Conservation (phyloP, 345 rosid genomes). For the Syzygium jambos region DNA sequence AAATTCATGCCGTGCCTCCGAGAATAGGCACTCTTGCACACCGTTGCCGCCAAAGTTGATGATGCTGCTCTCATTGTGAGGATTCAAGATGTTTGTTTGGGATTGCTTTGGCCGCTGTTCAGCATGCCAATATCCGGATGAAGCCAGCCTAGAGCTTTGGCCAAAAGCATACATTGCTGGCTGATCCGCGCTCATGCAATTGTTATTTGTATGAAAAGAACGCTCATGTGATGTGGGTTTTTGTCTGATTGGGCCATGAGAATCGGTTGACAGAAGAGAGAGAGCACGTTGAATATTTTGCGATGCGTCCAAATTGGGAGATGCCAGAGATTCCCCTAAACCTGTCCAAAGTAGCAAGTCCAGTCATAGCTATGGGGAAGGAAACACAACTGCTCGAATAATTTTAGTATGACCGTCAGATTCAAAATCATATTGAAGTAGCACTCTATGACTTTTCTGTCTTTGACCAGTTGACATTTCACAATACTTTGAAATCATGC, state of each 20-base stretch:
- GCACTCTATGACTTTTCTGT: not conserved
- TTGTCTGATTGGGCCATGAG: conserved; percentile 45
- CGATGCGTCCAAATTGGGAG: conserved; percentile 41
- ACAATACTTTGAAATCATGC: not conserved
- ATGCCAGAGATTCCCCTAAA: conserved; percentile 41
- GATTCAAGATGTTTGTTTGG: not conserved
- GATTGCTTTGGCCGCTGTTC: conserved; percentile 4
- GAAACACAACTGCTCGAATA: not conserved
- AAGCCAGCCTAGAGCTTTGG: not conserved
- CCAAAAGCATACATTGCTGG: not conserved
- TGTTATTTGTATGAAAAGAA: not conserved
- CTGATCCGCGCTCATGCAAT: conserved; percentile 1
- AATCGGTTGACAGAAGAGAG: conserved; percentile 99
- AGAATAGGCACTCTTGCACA: not conserved
- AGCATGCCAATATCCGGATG: conserved; percentile 5
- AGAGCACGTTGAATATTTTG: conserved; percentile 90
- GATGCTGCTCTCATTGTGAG: not conserved
- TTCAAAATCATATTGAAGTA: not conserved
- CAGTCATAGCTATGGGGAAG: not conserved
- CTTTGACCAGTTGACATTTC: not conserved
- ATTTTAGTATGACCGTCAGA: not conserved
- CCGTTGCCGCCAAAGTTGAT: not conserved
- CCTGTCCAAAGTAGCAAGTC: conserved; percentile 25
- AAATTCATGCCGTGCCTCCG: conserved; percentile 3
- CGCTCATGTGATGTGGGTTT: conserved; percentile 26